Base-by-base conservation (phyloP, 176 grass and related monocot species). In the Avena insularis region DNA sequence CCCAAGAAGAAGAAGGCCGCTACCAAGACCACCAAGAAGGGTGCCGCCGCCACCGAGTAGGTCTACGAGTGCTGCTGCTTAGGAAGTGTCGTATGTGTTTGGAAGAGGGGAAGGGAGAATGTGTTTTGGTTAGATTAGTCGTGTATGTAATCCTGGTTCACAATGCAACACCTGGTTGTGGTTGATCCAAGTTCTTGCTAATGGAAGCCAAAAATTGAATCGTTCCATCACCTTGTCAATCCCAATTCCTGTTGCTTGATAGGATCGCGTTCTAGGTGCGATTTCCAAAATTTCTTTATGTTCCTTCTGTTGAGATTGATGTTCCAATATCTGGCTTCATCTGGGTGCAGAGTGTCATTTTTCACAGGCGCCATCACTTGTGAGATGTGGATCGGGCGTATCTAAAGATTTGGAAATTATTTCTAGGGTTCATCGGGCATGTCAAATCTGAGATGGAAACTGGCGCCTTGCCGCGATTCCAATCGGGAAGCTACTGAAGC, bases 401-500 rank as follows among this genome's bases (percentile, higher is more conserved):
- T 19, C 3, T 0, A 9, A 6, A 16, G 25, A 43, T 38, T 36
- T 68, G 49, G 79, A 25, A 9, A 45, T 61, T 2, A 2, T 48
- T 31, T 45, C 61, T 79, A 69, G 74, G 75, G 61, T 86, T 86
- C 3, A 8, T 2, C 0, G 17, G 21, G 2, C 54, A 84, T 62
- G 66, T 5, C 56, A 0, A 49, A 38, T 38, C 8, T 61, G 78
- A 23, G 68, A 38, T 29, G 21, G 5, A 15, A 29, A 2, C 1
- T 3, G 7, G 29, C 8, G 40, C 17, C 19, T 2, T 15, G 14
- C 40, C 12, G 61, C 36, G 20, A 25, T 56, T 53, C 84, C 35
- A 4, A 10, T 74, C 0, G 25, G 27, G n/a, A 85, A 16, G 25
- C 5, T 94, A 10, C 23, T 87, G 12, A 29, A 60, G 63, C 83